phyloP scores from a whole-genome alignment of 306 rosid species.

The Prosopis cineraria region DNA sequence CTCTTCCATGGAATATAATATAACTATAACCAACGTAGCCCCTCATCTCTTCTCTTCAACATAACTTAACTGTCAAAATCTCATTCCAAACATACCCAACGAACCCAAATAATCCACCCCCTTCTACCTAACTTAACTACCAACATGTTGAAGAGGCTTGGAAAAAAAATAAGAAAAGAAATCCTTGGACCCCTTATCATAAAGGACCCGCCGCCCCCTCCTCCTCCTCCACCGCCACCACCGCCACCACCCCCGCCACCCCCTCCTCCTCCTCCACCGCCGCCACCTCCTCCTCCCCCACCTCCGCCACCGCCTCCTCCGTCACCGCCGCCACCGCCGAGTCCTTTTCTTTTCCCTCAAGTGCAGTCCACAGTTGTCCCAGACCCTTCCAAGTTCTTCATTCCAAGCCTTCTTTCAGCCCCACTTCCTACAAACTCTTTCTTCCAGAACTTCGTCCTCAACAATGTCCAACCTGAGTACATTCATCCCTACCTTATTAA shows the following conservation, averaged over 20 bases:
- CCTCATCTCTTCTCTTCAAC: conserved; percentile 18
- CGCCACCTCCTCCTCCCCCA: conserved; percentile 17
- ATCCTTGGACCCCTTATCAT: not conserved
- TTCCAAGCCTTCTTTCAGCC: conserved; percentile 53
- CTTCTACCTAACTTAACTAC: not conserved
- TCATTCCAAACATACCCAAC: not conserved
- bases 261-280: not conserved
- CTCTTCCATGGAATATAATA: conserved; percentile 5
- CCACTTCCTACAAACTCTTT: conserved; percentile 93
- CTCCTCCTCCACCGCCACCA: not conserved
- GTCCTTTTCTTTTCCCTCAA: conserved; percentile 66
- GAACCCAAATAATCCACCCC: not conserved
- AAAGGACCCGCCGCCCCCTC: not conserved
- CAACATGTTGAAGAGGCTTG: conserved; percentile 44
- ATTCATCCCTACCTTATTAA: conserved; percentile 83
- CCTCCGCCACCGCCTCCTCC: not conserved
- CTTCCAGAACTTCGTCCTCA: conserved; percentile 80
- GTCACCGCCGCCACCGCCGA: not conserved
- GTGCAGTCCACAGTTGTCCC: conserved; percentile 71
- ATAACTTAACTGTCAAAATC: conserved; percentile 27
- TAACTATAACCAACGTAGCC: too few species aligned
- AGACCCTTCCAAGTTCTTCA: conserved; percentile 83
- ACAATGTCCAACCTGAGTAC: conserved; percentile 83
- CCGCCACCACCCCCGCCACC: not conserved
- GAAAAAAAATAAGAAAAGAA: conserved; percentile 18